A percentile compares a stretch with the other conserved stretches of the same genome.
Evolutionary conservation across 345 rosid species (phyloP).

Genomic region (Chamaenerion angustifolium): DNA sequence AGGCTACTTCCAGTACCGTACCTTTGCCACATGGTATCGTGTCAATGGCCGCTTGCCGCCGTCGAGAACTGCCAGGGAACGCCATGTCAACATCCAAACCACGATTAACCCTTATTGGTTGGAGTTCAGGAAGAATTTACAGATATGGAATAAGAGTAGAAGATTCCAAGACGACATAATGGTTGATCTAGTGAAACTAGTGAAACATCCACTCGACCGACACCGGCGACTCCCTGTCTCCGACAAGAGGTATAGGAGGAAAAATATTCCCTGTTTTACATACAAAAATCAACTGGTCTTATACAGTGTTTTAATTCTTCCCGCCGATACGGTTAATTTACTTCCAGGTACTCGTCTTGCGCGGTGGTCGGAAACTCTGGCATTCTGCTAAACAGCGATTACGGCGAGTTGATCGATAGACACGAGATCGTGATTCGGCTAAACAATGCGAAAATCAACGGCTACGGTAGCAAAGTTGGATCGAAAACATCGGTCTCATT

Average conservation of each 20-base stretch:
- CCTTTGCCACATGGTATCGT: slow-evolving; percentile 30
- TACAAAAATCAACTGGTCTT: too few species aligned
- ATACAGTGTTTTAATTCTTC: too few species aligned
- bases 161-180: slow-evolving; percentile 45
- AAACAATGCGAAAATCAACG: slow-evolving; percentile 63
- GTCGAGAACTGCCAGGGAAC: slow-evolving; percentile 11
- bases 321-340: too few species aligned
- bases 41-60: slow-evolving; percentile 22
- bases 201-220: slow-evolving; percentile 46
- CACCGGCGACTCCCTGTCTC: slow-evolving; percentile 21
- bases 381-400: slow-evolving; percentile 36
- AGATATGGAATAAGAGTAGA: slow-evolving; percentile 43
- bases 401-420: slow-evolving; percentile 58
- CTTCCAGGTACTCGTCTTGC: slow-evolving; percentile 51
- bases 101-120: slow-evolving; percentile 59
- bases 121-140: slow-evolving; percentile 50
- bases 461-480: slow-evolving; percentile 47
- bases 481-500: slow-evolving; percentile 62
- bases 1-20: slow-evolving; percentile 32
- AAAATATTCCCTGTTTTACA: too few species aligned
- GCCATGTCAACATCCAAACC: slow-evolving; percentile 26
- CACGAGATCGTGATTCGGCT: slow-evolving; percentile 75
- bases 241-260: slow-evolving; percentile 9
- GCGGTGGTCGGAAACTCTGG: slow-evolving; percentile 96
- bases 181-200: slow-evolving; percentile 40